Percentiles rank a stretch among this genome's conserved stretches.
Conservation (phyloP, 768 basidiomycete species). For the Rhodotorula toruloides region DNA sequence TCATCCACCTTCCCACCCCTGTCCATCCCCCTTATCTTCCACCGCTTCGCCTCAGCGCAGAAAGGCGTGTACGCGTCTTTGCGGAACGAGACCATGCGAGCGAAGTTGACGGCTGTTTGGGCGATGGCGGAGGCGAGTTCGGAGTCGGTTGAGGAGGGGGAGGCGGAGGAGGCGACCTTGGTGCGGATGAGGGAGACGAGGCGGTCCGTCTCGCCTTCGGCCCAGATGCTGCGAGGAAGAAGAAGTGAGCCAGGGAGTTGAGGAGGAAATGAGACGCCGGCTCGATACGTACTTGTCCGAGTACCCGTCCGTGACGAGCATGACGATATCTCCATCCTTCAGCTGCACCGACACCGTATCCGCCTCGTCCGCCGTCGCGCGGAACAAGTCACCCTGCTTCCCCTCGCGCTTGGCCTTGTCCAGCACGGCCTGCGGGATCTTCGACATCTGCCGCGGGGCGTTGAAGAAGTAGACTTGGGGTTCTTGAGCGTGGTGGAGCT, state of each 20-base stretch:
- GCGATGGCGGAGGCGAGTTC: constrained; percentile 21
- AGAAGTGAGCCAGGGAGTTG: neutral
- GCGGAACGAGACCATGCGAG: constrained; percentile 30
- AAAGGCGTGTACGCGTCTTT: constrained; percentile 40
- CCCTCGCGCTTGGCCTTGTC: neutral
- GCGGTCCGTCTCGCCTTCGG: constrained; percentile 23
- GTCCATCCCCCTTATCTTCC: constrained; percentile 9
- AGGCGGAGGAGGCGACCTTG: neutral
- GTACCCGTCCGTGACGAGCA: constrained; percentile 40
- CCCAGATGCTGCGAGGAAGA: constrained; percentile 19
- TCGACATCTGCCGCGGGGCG: constrained; percentile 41
- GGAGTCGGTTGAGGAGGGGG: neutral
- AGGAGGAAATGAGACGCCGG: neutral
- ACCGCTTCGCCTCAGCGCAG: constrained; percentile 35
- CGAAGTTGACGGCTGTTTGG: constrained; percentile 34
- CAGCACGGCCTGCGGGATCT: constrained; percentile 26
- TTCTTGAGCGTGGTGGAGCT: constrained; percentile 4
- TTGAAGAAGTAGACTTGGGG: constrained; percentile 37
- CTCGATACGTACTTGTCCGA: constrained; percentile 30
- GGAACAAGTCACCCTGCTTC: constrained; percentile 20
- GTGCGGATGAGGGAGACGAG: constrained; percentile 1
- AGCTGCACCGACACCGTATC: constrained; percentile 23
- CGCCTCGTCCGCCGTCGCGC: constrained; percentile 33
- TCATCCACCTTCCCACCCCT: constrained; percentile 42
- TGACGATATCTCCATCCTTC: constrained; percentile 29